Evolutionary conservation across 139 green algal genomes (phyloP).

Genomic region (Chlorokybus atmophyticus): DNA sequence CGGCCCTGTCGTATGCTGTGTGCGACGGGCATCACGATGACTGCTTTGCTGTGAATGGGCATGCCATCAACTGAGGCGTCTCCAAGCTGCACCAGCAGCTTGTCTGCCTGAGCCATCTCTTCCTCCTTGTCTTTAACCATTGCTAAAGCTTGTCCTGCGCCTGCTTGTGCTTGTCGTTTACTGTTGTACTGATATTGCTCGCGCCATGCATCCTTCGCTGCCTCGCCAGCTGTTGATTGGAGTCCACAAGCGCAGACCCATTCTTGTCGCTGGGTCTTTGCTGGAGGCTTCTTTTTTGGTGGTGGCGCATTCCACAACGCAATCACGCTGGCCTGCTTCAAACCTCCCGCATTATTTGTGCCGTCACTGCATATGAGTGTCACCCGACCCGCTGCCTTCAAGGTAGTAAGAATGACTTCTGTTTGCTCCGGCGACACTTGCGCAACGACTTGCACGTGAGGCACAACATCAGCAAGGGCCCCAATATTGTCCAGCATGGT

Average conservation of each 20-base stretch:
- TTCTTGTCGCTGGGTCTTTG: too few species aligned
- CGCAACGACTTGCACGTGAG: constrained; percentile 4
- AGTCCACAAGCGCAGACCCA: too few species aligned
- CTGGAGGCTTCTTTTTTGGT: too few species aligned
- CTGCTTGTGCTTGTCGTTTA: too few species aligned
- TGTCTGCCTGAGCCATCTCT: constrained; percentile 13
- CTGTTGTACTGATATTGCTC: too few species aligned
- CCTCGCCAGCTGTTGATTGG: too few species aligned
- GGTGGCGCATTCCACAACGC: too few species aligned
- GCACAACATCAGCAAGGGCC: constrained; percentile 11
- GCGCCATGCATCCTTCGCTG: too few species aligned
- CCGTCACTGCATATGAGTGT: constrained; percentile 96
- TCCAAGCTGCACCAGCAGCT: constrained; percentile 41
- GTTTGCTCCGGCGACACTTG: constrained; percentile 76
- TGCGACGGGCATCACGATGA: constrained; percentile 25
- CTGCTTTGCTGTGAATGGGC: constrained; percentile 42
- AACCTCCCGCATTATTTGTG: constrained; percentile 93
- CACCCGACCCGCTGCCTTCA: constrained; percentile 44
- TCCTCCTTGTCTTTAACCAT: too few species aligned
- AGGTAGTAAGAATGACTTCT: constrained; percentile 75
- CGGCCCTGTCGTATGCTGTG: constrained; percentile 41
- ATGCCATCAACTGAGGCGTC: constrained; percentile 41
- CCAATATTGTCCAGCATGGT: constrained; percentile 44
- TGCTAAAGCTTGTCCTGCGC: too few species aligned
- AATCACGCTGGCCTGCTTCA: too few species aligned